Conservation (phyloP, 331 rosid genomes). For the Dryas integrifolia region DNA sequence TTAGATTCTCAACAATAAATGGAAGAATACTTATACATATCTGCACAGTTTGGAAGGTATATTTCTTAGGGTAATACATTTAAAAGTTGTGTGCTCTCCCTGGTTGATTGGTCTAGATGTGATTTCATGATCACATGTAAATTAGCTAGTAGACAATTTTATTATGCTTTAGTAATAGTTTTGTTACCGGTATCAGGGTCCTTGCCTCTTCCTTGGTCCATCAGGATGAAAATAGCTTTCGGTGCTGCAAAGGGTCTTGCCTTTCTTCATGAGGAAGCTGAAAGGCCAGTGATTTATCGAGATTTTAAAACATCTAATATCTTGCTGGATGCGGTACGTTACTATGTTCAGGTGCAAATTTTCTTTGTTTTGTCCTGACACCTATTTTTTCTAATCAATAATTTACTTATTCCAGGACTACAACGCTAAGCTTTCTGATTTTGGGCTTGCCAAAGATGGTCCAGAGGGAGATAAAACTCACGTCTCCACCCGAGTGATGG, state of each 20-base stretch:
- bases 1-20: no score
- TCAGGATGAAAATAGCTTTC: conserved; percentile 48
- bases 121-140: neutral
- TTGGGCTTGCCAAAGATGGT: conserved; percentile 70
- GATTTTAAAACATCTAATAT: conserved; percentile 68
- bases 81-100: neutral
- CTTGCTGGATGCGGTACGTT: conserved; percentile 53
- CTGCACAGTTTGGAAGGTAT: no score
- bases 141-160: neutral
- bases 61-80: no score
- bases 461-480: conserved; percentile 56
- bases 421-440: conserved; percentile 68
- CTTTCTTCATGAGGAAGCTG: conserved; percentile 59
- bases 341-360: neutral
- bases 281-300: conserved; percentile 49
- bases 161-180: neutral
- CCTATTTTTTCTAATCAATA: conserved; percentile 3
- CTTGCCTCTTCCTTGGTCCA: conserved; percentile 46
- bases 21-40: no score
- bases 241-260: conserved; percentile 76
- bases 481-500: conserved; percentile 60
- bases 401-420: conserved; percentile 44
- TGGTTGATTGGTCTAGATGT: neutral
- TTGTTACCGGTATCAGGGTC: conserved; percentile 20
- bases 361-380: conserved; percentile 4